Evolutionary conservation across 352 stramenopile genomes (phyloP).

Genomic region (Phytophthora tentaculata): DNA sequence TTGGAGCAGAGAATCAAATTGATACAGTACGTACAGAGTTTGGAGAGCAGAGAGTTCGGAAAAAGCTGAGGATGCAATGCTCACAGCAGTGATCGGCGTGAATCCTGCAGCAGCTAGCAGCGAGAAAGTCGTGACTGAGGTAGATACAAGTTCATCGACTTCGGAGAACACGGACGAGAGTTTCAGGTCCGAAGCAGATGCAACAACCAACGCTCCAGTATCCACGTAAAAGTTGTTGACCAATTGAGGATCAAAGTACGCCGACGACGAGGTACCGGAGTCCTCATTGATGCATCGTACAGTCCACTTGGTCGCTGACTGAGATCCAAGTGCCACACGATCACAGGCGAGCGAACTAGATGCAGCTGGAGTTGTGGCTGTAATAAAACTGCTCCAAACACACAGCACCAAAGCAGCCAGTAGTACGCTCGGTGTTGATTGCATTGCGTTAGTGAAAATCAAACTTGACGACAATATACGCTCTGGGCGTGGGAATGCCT

Average conservation of each 20-base stretch:
- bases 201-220: conserved; percentile 17
- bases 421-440: conserved; percentile 3
- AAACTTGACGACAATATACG: conserved; percentile 25
- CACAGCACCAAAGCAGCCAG: conserved; percentile 15
- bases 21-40: conserved; percentile 42
- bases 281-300: conserved; percentile 31
- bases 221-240: conserved; percentile 44
- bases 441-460: conserved; percentile 8
- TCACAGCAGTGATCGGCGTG: conserved; percentile 42
- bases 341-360: conserved; percentile 34
- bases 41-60: conserved; percentile 43
- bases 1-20: no score
- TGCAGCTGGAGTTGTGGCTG: conserved; percentile 7
- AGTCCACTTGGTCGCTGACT: conserved; percentile 40
- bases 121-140: conserved; percentile 48
- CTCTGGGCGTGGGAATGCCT: conserved; percentile 26
- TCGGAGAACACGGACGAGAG: conserved; percentile 48
- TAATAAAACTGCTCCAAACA: background rate
- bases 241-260: conserved; percentile 42
- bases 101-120: conserved; percentile 42
- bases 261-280: conserved; percentile 6
- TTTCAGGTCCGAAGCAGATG: conserved; percentile 30
- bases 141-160: conserved; percentile 45
- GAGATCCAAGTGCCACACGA: conserved; percentile 31
- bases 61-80: conserved; percentile 48